Evolutionary conservation across 139 green algal genomes (phyloP).

Genomic region (Ettlia oleoabundans): DNA sequence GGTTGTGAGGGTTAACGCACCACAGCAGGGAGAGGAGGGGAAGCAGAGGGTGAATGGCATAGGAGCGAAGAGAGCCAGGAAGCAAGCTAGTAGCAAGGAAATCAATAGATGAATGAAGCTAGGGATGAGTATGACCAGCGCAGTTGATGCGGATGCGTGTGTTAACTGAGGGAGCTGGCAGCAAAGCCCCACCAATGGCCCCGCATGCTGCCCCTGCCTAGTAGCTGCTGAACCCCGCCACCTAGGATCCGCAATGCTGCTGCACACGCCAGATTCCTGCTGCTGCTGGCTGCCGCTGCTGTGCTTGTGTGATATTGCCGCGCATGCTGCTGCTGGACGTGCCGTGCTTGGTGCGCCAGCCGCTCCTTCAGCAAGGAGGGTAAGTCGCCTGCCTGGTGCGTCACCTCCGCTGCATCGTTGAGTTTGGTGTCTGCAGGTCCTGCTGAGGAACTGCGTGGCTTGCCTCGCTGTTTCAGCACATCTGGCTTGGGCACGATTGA

Average conservation of each 20-base stretch:
- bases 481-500: conserved; percentile 69
- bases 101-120: no score
- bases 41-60: no score
- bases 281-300: conserved; percentile 1
- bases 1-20: no score
- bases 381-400: conserved; percentile 44
- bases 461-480: conserved; percentile 52
- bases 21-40: no score
- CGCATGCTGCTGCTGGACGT: conserved; percentile 1
- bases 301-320: conserved; percentile 8
- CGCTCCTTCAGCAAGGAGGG: conserved; percentile 43
- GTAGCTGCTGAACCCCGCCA: neutral
- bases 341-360: conserved; percentile 4
- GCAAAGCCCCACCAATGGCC: conserved; percentile 29
- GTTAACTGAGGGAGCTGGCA: no score
- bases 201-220: neutral
- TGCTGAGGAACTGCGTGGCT: conserved; percentile 25
- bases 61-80: no score
- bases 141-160: no score
- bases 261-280: neutral
- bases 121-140: no score
- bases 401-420: conserved; percentile 11
- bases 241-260: neutral
- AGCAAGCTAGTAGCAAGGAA: no score
- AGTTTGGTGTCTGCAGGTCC: conserved; percentile 40